A percentile compares a stretch with the other conserved stretches of the same genome.
Conservation (phyloP, 371 early-diverging fungal genomes). For the Aphelidium insulamus region DNA sequence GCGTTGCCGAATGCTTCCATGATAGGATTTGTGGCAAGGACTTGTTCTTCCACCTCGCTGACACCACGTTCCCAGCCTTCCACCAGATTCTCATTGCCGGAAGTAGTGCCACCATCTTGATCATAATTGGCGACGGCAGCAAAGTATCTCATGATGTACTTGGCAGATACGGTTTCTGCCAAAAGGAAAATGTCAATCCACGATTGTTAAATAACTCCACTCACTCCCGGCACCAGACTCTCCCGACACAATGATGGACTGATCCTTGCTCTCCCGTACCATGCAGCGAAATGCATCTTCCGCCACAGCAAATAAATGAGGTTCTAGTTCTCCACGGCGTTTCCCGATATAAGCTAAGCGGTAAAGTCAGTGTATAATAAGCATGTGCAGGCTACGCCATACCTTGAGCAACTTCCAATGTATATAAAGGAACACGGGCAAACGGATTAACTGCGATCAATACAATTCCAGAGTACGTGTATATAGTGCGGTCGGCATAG, state of each 20-base stretch:
- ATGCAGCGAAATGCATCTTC: conserved; percentile 92
- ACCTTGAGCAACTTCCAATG: conserved; percentile 63
- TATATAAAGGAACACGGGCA: conserved; percentile 61
- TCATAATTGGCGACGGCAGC: conserved; percentile 63
- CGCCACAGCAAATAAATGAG: conserved; percentile 96
- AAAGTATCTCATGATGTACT: conserved; percentile 94
- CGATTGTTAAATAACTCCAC: too few relatives aligned
- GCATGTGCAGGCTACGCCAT: too few relatives aligned
- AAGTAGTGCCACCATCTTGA: too few relatives aligned
- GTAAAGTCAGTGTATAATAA: neutral
- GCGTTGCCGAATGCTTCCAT: conserved; percentile 99
- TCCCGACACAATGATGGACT: conserved; percentile 96
- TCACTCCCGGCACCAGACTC: conserved; percentile 84
- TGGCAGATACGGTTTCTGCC: conserved; percentile 87
- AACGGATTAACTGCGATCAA: conserved; percentile 97
- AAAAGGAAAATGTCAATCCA: too few relatives aligned
- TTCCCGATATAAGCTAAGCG: conserved; percentile 83
- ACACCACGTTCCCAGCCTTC: conserved; percentile 15
- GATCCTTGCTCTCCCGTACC: conserved; percentile 73
- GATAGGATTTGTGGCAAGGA: conserved; percentile 89
- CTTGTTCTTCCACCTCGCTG: conserved; percentile 62
- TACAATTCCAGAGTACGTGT: conserved; percentile 98
- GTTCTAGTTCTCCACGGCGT: conserved; percentile 80
- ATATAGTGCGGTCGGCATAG: conserved; percentile 73
- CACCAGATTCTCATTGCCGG: conserved; percentile 9